Conservation (phyloP, 2,329 filamentous ascomycete species). For the Xylaria hypoxylon region DNA sequence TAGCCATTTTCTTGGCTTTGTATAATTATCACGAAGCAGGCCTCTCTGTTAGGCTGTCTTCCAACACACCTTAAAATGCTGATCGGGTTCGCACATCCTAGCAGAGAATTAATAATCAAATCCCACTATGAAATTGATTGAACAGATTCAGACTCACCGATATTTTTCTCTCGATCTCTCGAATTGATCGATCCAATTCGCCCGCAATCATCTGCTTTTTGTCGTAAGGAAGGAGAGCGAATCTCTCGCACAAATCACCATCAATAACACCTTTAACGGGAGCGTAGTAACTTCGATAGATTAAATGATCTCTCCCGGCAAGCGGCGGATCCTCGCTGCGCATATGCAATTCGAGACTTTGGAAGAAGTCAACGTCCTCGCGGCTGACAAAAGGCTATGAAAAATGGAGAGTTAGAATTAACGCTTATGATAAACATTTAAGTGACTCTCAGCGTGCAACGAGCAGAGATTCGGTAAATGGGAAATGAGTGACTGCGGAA, state of each 20-base stretch:
- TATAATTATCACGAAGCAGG: slow-evolving; percentile 5
- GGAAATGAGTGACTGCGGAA: not conserved
- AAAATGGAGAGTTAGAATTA: not conserved
- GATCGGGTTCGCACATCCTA: slow-evolving; percentile 70
- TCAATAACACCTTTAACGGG: slow-evolving; percentile 98
- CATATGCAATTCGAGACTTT: slow-evolving; percentile 89
- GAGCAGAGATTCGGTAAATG: no score
- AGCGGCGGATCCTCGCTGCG: slow-evolving; percentile 87
- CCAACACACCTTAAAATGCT: slow-evolving; percentile 60
- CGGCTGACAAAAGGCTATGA: slow-evolving; percentile 80
- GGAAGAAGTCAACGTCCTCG: slow-evolving; percentile 98
- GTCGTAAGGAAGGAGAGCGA: slow-evolving; percentile 83
- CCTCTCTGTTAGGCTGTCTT: not conserved
- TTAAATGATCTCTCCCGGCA: slow-evolving; percentile 92
- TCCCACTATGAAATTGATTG: not conserved
- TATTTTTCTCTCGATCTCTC: slow-evolving; percentile 97
- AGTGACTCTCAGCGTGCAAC: no score
- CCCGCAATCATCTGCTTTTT: slow-evolving; percentile 96
- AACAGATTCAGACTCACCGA: slow-evolving; percentile 62
- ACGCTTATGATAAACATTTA: not conserved
- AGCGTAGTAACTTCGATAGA: slow-evolving; percentile 95
- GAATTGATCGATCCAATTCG: slow-evolving; percentile 88
- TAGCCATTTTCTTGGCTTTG: slow-evolving; percentile 1
- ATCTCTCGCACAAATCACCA: slow-evolving; percentile 95
- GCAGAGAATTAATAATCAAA: slow-evolving; percentile 42